A percentile compares a stretch with the other conserved stretches of the same genome.
phyloP scores from a whole-genome alignment of 768 basidiomycete species.

The Termitomyces sp. region DNA sequence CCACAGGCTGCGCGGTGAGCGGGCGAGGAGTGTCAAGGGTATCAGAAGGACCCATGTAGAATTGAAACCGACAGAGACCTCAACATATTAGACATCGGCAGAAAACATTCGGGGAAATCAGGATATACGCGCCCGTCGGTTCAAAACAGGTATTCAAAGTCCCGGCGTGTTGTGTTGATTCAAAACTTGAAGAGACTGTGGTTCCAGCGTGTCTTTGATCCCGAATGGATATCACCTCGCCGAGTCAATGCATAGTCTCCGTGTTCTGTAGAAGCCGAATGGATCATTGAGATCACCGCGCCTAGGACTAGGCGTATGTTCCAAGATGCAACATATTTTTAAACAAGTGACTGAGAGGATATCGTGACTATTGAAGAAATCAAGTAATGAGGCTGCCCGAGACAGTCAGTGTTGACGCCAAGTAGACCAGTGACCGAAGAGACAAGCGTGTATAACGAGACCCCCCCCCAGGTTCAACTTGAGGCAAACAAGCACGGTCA shows the following conservation, averaged over 20 bases:
- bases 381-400: too few species aligned
- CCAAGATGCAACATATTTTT: too few species aligned
- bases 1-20: neutral
- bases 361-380: too few species aligned
- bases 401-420: too few species aligned
- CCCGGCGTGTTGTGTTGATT: neutral
- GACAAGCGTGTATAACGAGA: too few species aligned
- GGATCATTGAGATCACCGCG: neutral
- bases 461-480: too few species aligned
- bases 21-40: neutral
- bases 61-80: neutral
- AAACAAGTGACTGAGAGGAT: too few species aligned
- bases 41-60: neutral
- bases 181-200: neutral
- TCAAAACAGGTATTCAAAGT: neutral
- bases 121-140: neutral
- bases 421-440: neutral
- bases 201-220: neutral
- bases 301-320: too few species aligned
- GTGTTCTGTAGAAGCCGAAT: neutral
- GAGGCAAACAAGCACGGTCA: constrained; percentile 16
- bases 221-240: neutral
- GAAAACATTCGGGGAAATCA: neutral
- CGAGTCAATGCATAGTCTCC: neutral
- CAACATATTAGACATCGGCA: constrained; percentile 1